phyloP scores from a whole-genome alignment of 176 grass and related monocot species.

The Ananas comosus region DNA sequence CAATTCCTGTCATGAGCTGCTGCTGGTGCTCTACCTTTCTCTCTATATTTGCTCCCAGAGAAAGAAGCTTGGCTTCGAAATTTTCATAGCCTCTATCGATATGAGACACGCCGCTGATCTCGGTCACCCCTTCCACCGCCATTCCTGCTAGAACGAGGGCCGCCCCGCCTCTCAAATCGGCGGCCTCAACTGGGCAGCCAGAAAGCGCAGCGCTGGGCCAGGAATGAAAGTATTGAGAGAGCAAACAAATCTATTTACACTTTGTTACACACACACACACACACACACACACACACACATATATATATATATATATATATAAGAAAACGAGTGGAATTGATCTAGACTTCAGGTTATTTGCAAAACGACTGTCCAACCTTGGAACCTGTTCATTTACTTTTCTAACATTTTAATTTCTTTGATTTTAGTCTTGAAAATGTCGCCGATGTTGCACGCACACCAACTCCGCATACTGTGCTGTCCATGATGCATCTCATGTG shows the following conservation, averaged over 20 bases:
- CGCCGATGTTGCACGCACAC: too few relatives aligned
- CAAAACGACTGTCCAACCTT: too few relatives aligned
- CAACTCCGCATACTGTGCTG: too few relatives aligned
- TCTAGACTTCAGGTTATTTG: too few relatives aligned
- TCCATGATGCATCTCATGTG: too few relatives aligned
- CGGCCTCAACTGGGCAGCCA: slow-evolving; percentile 8
- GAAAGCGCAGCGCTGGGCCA: slow-evolving; percentile 2
- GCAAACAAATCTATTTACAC: background rate
- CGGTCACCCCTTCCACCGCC: slow-evolving; percentile 7
- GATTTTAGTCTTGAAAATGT: too few relatives aligned
- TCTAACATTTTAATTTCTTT: too few relatives aligned
- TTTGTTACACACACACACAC: too few relatives aligned
- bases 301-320: too few relatives aligned
- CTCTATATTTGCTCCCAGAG: slow-evolving; percentile 12
- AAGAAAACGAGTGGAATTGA: too few relatives aligned
- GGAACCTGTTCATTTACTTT: too few relatives aligned
- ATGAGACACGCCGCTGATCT: slow-evolving; percentile 6
- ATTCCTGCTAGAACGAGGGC: slow-evolving; percentile 14
- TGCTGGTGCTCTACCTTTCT: background rate
- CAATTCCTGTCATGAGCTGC: background rate
- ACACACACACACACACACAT: too few relatives aligned
- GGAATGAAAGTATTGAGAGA: background rate
- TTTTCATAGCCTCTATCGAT: slow-evolving; percentile 16
- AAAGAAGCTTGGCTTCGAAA: slow-evolving; percentile 13
- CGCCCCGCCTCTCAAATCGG: slow-evolving; percentile 16